Evolutionary conservation across 2,329 filamentous ascomycete genomes (phyloP).

Genomic region (Cladosporium halotolerans): DNA sequence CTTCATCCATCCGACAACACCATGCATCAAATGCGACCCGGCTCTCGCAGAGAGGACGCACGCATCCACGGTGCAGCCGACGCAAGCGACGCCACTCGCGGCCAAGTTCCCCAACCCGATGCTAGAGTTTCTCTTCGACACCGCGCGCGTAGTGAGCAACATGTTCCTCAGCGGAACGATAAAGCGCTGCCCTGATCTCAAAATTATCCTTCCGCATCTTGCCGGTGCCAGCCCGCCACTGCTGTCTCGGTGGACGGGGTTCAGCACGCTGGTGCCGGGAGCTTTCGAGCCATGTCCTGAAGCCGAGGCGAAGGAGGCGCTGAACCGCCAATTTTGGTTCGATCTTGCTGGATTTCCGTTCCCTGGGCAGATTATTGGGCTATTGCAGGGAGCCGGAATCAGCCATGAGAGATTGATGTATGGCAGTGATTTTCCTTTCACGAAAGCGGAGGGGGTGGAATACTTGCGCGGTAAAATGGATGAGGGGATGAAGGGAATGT

Average conservation of each 20-base stretch:
- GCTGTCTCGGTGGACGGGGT: slow-evolving; percentile 38
- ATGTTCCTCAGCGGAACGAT: slow-evolving; percentile 45
- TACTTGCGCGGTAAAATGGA: slow-evolving; percentile 38
- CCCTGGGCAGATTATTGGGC: slow-evolving; percentile 43
- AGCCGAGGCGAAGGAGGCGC: slow-evolving; percentile 26
- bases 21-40: slow-evolving; percentile 31
- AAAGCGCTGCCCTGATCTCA: slow-evolving; percentile 40
- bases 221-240: slow-evolving; percentile 43
- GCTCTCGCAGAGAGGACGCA: slow-evolving; percentile 16
- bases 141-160: slow-evolving; percentile 43
- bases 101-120: slow-evolving; percentile 38
- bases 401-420: slow-evolving; percentile 43
- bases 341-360: slow-evolving; percentile 49
- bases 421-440: slow-evolving; percentile 50
- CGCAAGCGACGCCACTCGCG: slow-evolving; percentile 33
- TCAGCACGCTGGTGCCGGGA: slow-evolving; percentile 35
- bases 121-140: slow-evolving; percentile 51
- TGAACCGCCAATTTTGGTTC: slow-evolving; percentile 44
- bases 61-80: slow-evolving; percentile 16
- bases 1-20: slow-evolving; percentile 53
- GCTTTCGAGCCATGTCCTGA: slow-evolving; percentile 25
- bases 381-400: slow-evolving; percentile 36
- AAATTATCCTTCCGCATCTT: slow-evolving; percentile 44
- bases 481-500: slow-evolving; percentile 34
- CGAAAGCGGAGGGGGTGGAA: slow-evolving; percentile 33